These are phyloP conservation scores for Adansonia gregorii DNA, from an alignment of 441 rosid species.

Conservation along the genomic window DNA sequence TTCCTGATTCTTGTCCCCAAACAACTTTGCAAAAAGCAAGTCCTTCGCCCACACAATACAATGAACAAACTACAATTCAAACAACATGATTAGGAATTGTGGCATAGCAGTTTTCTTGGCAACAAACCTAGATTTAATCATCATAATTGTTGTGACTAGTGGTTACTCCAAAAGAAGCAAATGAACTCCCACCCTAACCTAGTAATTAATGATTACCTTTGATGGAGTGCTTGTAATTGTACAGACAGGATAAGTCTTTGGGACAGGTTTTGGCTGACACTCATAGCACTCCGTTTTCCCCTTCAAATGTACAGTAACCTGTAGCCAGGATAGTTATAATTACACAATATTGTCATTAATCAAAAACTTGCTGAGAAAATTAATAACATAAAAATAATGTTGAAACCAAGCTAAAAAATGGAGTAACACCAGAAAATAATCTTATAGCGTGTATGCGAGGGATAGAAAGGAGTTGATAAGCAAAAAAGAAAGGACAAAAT, in stretches of 20 bases:
- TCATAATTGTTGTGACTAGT: not conserved
- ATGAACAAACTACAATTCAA: slow-evolving; percentile 84
- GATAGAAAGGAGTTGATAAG: not conserved
- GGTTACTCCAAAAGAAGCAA: slow-evolving; percentile 15
- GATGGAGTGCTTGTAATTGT: slow-evolving; percentile 98
- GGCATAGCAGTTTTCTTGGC: not conserved
- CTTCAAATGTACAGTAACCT: slow-evolving; percentile 94
- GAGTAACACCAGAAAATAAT: not conserved
- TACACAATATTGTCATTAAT: slow-evolving; percentile 16
- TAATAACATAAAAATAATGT: not conserved
- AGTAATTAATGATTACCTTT: slow-evolving; percentile 55
- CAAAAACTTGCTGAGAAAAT: slow-evolving; percentile 28
- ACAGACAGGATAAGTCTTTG: slow-evolving; percentile 98
- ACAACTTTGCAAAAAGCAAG: slow-evolving; percentile 84
- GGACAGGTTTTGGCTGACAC: slow-evolving; percentile 93
- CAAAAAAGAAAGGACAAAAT: not conserved
- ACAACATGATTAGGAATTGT: slow-evolving; percentile 20
- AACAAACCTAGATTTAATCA: slow-evolving; percentile 14
- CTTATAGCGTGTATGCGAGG: not conserved
- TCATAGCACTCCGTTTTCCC: slow-evolving; percentile 96
- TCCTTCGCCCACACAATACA: slow-evolving; percentile 99
- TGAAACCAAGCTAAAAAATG: not conserved
- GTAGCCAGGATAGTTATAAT: slow-evolving; percentile 28
- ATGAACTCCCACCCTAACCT: not conserved
- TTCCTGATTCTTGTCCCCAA: slow-evolving; percentile 93